A percentile compares a stretch with the other conserved stretches of the same genome.
Evolutionary conservation across 2,329 filamentous ascomycete species (phyloP).

Genomic region (Arthroderma sp.): DNA sequence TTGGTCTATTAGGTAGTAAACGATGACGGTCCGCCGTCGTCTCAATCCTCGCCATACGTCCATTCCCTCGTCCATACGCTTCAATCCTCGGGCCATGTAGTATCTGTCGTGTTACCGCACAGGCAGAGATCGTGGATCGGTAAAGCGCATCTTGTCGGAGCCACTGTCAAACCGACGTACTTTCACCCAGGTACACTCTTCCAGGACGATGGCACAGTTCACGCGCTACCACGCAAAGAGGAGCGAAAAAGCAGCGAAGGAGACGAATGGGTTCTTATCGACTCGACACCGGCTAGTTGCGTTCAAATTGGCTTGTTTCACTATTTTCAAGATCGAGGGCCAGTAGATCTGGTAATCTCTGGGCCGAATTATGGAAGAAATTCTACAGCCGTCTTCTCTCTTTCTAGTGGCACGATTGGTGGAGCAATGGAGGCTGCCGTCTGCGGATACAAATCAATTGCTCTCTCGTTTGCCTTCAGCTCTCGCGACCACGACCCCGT

Average conservation of each 20-base stretch:
- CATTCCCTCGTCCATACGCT: slow-evolving; percentile 61
- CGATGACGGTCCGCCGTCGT: slow-evolving; percentile 69
- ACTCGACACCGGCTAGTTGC: slow-evolving; percentile 69
- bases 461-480: slow-evolving; percentile 84
- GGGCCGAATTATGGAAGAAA: slow-evolving; percentile 78
- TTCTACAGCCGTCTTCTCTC: slow-evolving; percentile 64
- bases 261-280: slow-evolving; percentile 71
- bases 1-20: slow-evolving; percentile 40
- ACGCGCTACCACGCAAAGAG: slow-evolving; percentile 44
- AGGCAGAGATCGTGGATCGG: slow-evolving; percentile 95
- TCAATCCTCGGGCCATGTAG: slow-evolving; percentile 64
- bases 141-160: slow-evolving; percentile 91
- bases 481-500: slow-evolving; percentile 68
- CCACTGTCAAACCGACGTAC: slow-evolving; percentile 72
- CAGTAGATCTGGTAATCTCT: slow-evolving; percentile 63
- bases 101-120: slow-evolving; percentile 84
- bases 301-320: slow-evolving; percentile 74
- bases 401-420: slow-evolving; percentile 66
- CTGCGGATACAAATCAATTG: slow-evolving; percentile 59
- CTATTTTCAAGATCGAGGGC: slow-evolving; percentile 59
- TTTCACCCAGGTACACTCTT: slow-evolving; percentile 57
- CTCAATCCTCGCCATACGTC: slow-evolving; percentile 67
- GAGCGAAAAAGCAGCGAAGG: slow-evolving; percentile 43
- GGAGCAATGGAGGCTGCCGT: slow-evolving; percentile 66
- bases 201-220: slow-evolving; percentile 55